Evolutionary conservation across 495 filamentous ascomycete species (phyloP), one percentile per base, ranked within the genome.

Genomic region (Astrothelium subdiscretum): DNA sequence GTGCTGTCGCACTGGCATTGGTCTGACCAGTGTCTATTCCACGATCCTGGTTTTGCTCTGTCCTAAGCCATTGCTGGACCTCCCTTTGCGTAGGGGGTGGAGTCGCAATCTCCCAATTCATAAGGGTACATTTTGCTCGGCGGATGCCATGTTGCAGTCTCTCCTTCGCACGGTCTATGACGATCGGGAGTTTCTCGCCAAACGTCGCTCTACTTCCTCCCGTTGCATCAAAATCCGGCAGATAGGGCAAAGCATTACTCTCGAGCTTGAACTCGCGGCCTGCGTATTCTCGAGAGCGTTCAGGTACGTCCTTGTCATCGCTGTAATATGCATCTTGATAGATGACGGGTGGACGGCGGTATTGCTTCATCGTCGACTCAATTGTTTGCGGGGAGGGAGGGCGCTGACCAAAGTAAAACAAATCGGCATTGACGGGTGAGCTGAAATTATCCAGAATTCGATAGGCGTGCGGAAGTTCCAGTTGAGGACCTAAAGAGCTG

Each of bases 311-410:
- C 60, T 74, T 78, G 59, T 92, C 88, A n/a, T 90, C 78, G 64
- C 90, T 88, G 68, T 96, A 97, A 67, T 86, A 91, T 18, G 92
- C 85, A 68, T 91, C 87, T 70, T 90, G 89, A 65, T 97, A 95
- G 54, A 96, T 80, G 26, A 88, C 78, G 48, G 78, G 74, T 64
- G 80, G 79, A 12, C 76, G 62, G 2, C 70, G 70, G n/a, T 42
- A 62, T 18, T 62, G 48, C 43, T 62, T 54, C 64, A 78, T 68
- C 5, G 76, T 75, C 0, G 43, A 57, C 44, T 72, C 58, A 1
- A 77, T 65, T 12, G 72, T 62, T 4, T 69, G 68, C 31, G 65
- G 32, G 1, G 68, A 57, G 11, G 78, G 78, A 27, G 76, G 69
- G 3, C 64, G 38, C 20, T 32, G 32, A 15, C 66, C 61, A 63